These are phyloP conservation scores for Trametes coccinea DNA, from an alignment of 768 basidiomycete species.

Conservation along the genomic window DNA sequence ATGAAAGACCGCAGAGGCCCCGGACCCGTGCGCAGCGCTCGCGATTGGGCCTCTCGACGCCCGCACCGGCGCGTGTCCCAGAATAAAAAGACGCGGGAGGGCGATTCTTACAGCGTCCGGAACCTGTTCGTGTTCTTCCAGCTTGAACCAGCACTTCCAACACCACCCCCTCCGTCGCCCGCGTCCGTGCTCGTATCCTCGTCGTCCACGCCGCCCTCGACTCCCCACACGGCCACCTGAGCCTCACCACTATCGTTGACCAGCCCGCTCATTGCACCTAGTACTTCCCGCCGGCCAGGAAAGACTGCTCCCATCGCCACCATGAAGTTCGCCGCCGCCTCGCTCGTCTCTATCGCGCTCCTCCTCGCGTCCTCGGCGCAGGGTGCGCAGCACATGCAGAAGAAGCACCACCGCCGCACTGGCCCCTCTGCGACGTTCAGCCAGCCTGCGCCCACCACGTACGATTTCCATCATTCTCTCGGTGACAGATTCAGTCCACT, in stretches of 20 bases:
- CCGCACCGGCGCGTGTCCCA: neutral
- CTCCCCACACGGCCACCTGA: neutral
- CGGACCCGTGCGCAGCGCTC: neutral
- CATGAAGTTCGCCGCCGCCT: constrained; percentile 28
- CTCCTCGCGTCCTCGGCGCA: constrained; percentile 24
- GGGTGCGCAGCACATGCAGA: constrained; percentile 23
- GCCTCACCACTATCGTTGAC: constrained; percentile 1
- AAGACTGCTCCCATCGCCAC: neutral
- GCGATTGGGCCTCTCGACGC: neutral
- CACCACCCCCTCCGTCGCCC: neutral
- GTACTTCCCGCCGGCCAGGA: constrained; percentile 18
- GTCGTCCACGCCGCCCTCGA: neutral
- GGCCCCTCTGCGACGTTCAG: constrained; percentile 27
- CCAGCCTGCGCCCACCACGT: constrained; percentile 16
- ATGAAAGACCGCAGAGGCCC: constrained; percentile 8
- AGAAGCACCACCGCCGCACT: constrained; percentile 19
- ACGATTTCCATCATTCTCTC: neutral
- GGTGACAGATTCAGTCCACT: constrained; percentile 1
- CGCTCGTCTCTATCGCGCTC: constrained; percentile 28
- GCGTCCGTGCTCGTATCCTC: neutral
- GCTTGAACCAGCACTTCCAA: neutral
- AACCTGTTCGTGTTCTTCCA: constrained; percentile 8
- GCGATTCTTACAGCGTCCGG: neutral
- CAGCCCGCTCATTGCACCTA: constrained; percentile 9
- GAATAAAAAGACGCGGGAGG: constrained; percentile 3